Base-by-base conservation (phyloP, 2,329 filamentous ascomycete genomes). In the Neopestalotiopsis sp. region DNA sequence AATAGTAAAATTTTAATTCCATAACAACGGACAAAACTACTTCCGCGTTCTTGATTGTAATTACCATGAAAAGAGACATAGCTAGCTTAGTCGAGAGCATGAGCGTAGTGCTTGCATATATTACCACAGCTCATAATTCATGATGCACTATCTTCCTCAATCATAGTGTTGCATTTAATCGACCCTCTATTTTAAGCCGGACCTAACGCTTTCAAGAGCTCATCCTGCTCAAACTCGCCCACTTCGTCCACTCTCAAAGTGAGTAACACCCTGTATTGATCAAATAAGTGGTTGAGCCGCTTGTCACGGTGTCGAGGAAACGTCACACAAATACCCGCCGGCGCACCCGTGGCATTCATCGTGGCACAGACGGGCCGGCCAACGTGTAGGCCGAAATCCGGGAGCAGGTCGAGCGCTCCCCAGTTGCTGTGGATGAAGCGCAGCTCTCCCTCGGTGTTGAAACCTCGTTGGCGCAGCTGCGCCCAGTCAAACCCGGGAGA, bases 371-470 rank as follows among this genome's bases (percentile, higher is more conserved):
- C 24, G 4, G 52, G 52, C 52, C 52, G 52, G 17, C 52, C 14
- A 3, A 57, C 52, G 5, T n/a, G 13, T 13, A n/a, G 52, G 14
- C 52, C 52, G 17, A 58, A 58, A 9, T 58, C 52, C 52, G n/a
- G 52, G 1, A 58, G 52, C n/a, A 58, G 52, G 20, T 58, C 52
- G n/a, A 58, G 52, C n/a, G n/a, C 10, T 4, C 52, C 52, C 52
- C 52, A 58, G 52, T 58, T 58, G n/a, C n/a, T 58, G 52, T 58
- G 52, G 10, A 20, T 30, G n/a, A 58, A 58, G 28, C 7, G 3
- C 56, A 58, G 42, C 12, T 32, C 45, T 17, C n/a, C 12, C 69
- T 76, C 66, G 76, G 72, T 65, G 58, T 34, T 52, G 32, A 28
- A 40, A 14, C 28, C 17, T 34, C 6, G 32, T 17, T 14, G 14